Percentiles rank a stretch among this genome's conserved stretches.
These are phyloP conservation scores for Klebsormidium nitens DNA, from an alignment of 139 green algal species.

Conservation along the genomic window DNA sequence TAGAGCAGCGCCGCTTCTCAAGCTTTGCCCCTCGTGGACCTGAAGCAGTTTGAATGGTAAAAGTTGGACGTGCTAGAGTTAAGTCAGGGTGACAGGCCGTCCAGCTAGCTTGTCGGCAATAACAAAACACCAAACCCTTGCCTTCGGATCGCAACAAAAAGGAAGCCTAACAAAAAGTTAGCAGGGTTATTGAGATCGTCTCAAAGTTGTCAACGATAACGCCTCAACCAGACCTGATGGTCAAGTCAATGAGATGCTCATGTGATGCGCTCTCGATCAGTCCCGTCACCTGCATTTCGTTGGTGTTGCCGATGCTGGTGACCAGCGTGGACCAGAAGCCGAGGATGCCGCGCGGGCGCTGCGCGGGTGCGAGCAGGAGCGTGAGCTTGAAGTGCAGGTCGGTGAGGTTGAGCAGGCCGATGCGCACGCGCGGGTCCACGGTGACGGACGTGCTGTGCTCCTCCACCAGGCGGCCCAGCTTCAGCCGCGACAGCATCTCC, in stretches of 20 bases:
- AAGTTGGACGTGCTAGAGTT: too few species aligned
- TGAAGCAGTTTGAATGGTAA: too few species aligned
- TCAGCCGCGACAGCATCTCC: constrained; percentile 19
- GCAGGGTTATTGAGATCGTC: too few species aligned
- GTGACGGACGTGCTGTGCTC: constrained; percentile 1
- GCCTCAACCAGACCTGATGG: too few species aligned
- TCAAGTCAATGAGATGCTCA: constrained; percentile 4
- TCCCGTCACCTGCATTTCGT: constrained; percentile 32
- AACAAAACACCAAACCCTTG: too few species aligned
- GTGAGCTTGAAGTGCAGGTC: constrained; percentile 20
- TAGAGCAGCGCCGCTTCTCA: too few species aligned
- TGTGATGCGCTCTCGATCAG: background rate
- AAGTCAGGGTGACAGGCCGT: too few species aligned
- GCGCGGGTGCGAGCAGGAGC: constrained; percentile 23
- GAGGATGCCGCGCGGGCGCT: constrained; percentile 21
- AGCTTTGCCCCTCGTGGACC: too few species aligned
- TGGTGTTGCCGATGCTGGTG: constrained; percentile 34
- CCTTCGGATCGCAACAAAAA: too few species aligned
- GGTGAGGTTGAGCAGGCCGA: constrained; percentile 22
- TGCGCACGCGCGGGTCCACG: constrained; percentile 26
- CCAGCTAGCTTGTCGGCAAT: too few species aligned
- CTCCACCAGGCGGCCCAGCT: background rate
- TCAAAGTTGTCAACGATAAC: too few species aligned
- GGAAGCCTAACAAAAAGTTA: too few species aligned
- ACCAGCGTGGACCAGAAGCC: constrained; percentile 29